Conservation (phyloP, 345 rosid species). For the Pistacia vera region DNA sequence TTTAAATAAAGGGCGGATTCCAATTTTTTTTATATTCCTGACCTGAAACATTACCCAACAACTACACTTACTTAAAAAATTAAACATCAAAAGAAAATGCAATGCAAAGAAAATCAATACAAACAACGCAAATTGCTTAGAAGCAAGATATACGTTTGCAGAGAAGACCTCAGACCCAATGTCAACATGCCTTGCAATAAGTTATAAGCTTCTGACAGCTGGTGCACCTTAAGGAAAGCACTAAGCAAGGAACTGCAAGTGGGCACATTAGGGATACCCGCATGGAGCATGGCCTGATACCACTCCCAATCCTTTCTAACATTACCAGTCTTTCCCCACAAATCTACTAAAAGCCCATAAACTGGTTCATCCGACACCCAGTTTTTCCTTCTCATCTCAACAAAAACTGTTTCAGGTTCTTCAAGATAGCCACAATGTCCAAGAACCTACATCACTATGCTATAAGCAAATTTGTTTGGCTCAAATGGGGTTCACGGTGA, state of each 20-base stretch:
- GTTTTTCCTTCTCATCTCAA: conserved; percentile 71
- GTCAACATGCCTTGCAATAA: conserved; percentile 72
- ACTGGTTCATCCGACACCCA: conserved; percentile 97
- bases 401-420: conserved; percentile 82
- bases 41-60: too few species aligned
- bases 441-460: conserved; percentile 94
- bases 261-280: conserved; percentile 58
- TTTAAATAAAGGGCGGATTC: too few species aligned
- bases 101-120: too few species aligned
- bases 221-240: conserved; percentile 74
- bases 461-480: conserved; percentile 91
- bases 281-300: conserved; percentile 81
- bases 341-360: conserved; percentile 85
- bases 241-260: conserved; percentile 94
- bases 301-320: conserved; percentile 81
- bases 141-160: conserved; percentile 87
- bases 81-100: too few species aligned
- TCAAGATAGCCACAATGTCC: conserved; percentile 89
- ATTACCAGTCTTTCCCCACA: conserved; percentile 95
- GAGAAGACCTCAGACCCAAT: conserved; percentile 70
- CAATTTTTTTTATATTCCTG: too few species aligned
- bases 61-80: too few species aligned
- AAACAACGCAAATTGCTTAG: conserved; percentile 37
- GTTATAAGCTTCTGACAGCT: conserved; percentile 68
- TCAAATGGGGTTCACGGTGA: conserved; percentile 27